These are phyloP conservation scores for Pyrus betulifolia DNA, from an alignment of 306 rosid genomes.

Conservation along the genomic window DNA sequence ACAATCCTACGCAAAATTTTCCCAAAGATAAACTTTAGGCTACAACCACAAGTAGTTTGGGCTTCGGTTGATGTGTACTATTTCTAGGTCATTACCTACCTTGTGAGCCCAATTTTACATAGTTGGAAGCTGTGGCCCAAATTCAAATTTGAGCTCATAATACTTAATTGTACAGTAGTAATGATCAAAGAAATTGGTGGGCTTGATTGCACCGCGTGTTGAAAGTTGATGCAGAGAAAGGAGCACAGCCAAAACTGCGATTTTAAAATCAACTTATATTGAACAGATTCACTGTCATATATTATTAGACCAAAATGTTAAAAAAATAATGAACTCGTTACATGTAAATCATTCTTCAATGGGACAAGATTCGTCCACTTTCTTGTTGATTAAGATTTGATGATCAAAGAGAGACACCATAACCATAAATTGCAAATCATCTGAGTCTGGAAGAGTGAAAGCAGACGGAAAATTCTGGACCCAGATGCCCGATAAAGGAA, in stretches of 20 bases:
- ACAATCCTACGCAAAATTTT: no score
- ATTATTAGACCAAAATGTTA: no score
- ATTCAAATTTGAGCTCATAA: not conserved
- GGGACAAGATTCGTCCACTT: no score
- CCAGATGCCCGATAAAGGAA: not conserved
- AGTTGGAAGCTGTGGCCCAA: not conserved
- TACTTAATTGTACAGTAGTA: not conserved
- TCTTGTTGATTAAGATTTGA: not conserved
- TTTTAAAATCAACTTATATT: not conserved
- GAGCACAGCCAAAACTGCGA: not conserved
- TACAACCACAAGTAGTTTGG: not conserved
- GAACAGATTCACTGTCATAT: accelerated
- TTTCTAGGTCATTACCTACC: not conserved
- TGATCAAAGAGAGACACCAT: not conserved
- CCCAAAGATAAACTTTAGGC: not conserved
- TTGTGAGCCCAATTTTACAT: not conserved
- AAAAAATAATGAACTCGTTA: accelerated
- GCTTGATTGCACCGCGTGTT: not conserved
- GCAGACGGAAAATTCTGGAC: not conserved
- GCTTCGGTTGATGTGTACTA: not conserved
- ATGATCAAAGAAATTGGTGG: not conserved
- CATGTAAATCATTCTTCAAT: no score
- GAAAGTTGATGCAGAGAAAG: not conserved
- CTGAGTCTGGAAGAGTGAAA: not conserved
- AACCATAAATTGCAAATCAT: not conserved